phyloP scores from a whole-genome alignment of 2,329 filamentous ascomycete species.

The Rhynchosporium agropyri region DNA sequence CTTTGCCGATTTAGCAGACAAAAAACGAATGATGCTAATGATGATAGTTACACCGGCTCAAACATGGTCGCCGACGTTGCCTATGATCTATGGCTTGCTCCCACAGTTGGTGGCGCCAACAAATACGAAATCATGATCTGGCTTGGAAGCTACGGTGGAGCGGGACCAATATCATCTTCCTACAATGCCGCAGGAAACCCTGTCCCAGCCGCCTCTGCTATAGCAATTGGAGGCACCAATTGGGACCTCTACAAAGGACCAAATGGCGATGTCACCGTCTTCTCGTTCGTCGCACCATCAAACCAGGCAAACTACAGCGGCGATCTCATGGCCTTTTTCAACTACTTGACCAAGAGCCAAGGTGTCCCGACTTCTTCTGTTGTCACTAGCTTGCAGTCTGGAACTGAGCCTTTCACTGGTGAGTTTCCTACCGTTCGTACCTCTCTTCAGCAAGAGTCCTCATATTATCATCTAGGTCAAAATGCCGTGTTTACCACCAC shows the following conservation, averaged over 20 bases:
- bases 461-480: not conserved
- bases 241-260: slow-evolving; percentile 62
- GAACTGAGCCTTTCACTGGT: slow-evolving; percentile 59
- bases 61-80: slow-evolving; percentile 59
- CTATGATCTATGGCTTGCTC: slow-evolving; percentile 62
- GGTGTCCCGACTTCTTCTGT: slow-evolving; percentile 53
- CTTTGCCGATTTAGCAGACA: too few species aligned
- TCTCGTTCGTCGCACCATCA: slow-evolving; percentile 56
- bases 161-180: slow-evolving; percentile 56
- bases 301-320: slow-evolving; percentile 55
- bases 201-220: slow-evolving; percentile 53
- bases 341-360: slow-evolving; percentile 55
- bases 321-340: slow-evolving; percentile 60
- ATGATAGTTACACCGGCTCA: slow-evolving; percentile 48
- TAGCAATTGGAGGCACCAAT: slow-evolving; percentile 50
- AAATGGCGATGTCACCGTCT: slow-evolving; percentile 62
- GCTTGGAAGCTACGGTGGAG: slow-evolving; percentile 56
- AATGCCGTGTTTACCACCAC: slow-evolving; percentile 17
- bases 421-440: slow-evolving; percentile 19
- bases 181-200: slow-evolving; percentile 43
- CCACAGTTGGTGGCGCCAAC: slow-evolving; percentile 49
- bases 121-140: slow-evolving; percentile 69
- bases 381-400: slow-evolving; percentile 54
- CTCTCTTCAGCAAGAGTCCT: not conserved
- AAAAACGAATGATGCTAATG: not conserved